phyloP scores from a whole-genome alignment of 1,139 yeast genomes.

The Geotrichum reessii region DNA sequence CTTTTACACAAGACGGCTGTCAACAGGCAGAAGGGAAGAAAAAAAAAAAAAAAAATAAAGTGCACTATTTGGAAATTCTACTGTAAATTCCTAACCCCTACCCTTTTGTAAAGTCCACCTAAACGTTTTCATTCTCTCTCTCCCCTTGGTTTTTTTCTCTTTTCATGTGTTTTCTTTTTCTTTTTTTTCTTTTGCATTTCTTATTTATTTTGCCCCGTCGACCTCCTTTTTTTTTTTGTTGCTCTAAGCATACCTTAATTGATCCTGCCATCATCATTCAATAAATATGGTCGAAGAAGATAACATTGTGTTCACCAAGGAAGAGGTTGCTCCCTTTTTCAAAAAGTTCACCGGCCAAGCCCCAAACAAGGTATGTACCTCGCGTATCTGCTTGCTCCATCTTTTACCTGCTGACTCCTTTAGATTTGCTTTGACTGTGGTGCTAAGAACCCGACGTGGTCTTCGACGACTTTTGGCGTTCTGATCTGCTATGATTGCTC shows the following conservation, averaged over 20 bases:
- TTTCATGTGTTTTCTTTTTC: neutral
- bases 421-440: slow-evolving; percentile 86
- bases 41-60: neutral
- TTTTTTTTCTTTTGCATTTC: neutral
- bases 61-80: neutral
- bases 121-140: neutral
- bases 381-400: neutral
- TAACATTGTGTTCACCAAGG: slow-evolving; percentile 48
- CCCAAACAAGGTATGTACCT: slow-evolving; percentile 53
- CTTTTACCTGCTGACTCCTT: neutral
- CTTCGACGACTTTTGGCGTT: slow-evolving; percentile 94
- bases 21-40: too few species aligned
- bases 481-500: slow-evolving; percentile 97
- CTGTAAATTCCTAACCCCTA: neutral
- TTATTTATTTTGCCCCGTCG: neutral
- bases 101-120: slow-evolving; percentile 16
- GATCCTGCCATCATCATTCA: neutral
- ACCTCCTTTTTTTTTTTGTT: neutral
- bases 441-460: slow-evolving; percentile 98
- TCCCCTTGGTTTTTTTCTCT: too few species aligned
- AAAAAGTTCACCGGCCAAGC: slow-evolving; percentile 55
- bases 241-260: neutral
- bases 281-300: slow-evolving; percentile 35
- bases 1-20: too few species aligned
- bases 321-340: slow-evolving; percentile 58